Conservation (phyloP, 106 monocot species). For the Dendrobium nobile region DNA sequence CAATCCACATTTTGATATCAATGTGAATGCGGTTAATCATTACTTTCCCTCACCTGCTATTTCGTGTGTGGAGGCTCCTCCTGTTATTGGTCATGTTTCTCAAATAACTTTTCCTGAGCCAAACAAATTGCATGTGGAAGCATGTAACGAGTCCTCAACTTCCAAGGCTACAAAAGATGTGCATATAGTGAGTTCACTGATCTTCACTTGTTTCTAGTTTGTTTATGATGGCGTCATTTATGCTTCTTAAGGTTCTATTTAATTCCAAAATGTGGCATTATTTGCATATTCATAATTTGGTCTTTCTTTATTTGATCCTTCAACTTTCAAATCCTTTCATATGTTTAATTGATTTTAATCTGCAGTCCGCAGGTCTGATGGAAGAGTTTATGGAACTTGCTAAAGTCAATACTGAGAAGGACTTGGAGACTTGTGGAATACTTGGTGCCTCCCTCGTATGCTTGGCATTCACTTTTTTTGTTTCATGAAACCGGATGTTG, state of each 20-base stretch:
- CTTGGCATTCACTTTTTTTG: not conserved
- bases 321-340: not conserved
- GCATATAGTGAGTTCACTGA: slow-evolving; percentile 63
- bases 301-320: not conserved
- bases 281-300: not conserved
- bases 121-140: slow-evolving; percentile 19
- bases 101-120: slow-evolving; percentile 37
- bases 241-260: not conserved
- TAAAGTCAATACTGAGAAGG: slow-evolving; percentile 62
- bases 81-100: slow-evolving; percentile 54
- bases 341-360: slow-evolving; percentile 1
- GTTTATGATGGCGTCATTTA: not conserved
- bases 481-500: not conserved
- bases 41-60: slow-evolving; percentile 46
- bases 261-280: not conserved
- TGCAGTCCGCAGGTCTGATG: slow-evolving; percentile 77
- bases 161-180: slow-evolving; percentile 49
- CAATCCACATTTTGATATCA: slow-evolving; percentile 9
- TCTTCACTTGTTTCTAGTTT: not conserved
- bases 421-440: slow-evolving; percentile 91
- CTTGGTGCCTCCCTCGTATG: slow-evolving; percentile 93
- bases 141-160: slow-evolving; percentile 27
- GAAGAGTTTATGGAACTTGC: slow-evolving; percentile 94
- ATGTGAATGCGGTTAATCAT: slow-evolving; percentile 37
- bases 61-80: slow-evolving; percentile 54